Evolutionary conservation across 306 rosid genomes (phyloP).

Genomic region (Citrullus colocynthis): DNA sequence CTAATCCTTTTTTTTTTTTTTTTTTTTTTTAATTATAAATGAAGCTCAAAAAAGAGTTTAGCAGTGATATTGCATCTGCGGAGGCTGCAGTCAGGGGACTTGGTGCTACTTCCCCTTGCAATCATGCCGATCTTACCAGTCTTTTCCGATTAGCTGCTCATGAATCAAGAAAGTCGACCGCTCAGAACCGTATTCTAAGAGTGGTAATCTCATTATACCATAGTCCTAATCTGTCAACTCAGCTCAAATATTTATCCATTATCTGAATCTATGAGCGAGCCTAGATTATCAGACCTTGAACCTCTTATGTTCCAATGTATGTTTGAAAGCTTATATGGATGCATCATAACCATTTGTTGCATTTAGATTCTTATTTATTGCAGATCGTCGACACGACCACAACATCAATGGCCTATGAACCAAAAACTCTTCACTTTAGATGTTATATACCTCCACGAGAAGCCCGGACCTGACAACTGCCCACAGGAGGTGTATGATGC

Average conservation of each 20-base stretch:
- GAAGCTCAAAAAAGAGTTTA: constrained; percentile 73
- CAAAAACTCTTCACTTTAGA: constrained; percentile 75
- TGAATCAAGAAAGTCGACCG: constrained; percentile 71
- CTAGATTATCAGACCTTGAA: not conserved
- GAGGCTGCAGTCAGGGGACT: constrained; percentile 44
- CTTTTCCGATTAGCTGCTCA: constrained; percentile 65
- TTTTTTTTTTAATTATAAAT: not conserved
- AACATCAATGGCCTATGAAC: constrained; percentile 66
- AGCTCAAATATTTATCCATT: not conserved
- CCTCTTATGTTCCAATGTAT: not conserved
- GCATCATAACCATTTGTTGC: constrained; percentile 10
- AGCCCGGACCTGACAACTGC: constrained; percentile 91
- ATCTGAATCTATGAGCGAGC: not conserved
- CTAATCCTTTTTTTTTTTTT: not conserved
- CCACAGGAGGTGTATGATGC: constrained; percentile 83
- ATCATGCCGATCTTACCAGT: constrained; percentile 69
- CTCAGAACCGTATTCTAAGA: constrained; percentile 59
- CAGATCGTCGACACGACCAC: constrained; percentile 59
- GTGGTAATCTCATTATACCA: not conserved
- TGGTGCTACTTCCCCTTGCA: constrained; percentile 37
- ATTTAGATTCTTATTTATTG: constrained; percentile 75
- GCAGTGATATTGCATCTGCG: constrained; percentile 57
- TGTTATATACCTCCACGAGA: constrained; percentile 90
- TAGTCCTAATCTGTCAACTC: not conserved
- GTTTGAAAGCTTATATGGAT: not conserved